Conservation (phyloP, 2,329 filamentous ascomycete species). For the Canariomyces notabilis region DNA sequence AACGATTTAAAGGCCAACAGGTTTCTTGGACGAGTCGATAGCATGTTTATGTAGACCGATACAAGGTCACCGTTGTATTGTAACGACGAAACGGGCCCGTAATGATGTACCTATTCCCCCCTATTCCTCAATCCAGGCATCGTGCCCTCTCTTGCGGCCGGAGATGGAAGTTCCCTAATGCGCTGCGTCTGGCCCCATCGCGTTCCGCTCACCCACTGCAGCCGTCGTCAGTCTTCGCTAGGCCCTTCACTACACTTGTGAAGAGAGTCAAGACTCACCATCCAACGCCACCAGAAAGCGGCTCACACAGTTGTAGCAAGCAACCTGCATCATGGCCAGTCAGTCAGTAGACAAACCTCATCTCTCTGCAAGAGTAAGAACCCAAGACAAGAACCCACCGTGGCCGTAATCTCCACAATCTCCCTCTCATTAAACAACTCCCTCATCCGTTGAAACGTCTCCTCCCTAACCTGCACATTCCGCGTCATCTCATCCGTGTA, state of each 20-base stretch:
- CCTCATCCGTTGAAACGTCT: slow-evolving; percentile 60
- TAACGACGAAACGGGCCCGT: too few species aligned
- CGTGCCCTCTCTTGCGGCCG: too few species aligned
- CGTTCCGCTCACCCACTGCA: slow-evolving; percentile 54
- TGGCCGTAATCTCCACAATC: slow-evolving; percentile 76
- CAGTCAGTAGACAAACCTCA: slow-evolving; percentile 1
- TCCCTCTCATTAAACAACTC: slow-evolving; percentile 61
- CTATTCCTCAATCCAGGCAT: too few species aligned
- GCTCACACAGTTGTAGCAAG: slow-evolving; percentile 80
- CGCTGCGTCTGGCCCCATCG: slow-evolving; percentile 43
- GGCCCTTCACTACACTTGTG: not conserved
- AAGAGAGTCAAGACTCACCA: slow-evolving; percentile 45
- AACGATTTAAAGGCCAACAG: too few species aligned
- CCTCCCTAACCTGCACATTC: slow-evolving; percentile 63
- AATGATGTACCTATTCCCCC: too few species aligned
- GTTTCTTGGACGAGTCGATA: too few species aligned
- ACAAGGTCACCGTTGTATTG: too few species aligned
- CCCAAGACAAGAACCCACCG: slow-evolving; percentile 40
- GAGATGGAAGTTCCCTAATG: slow-evolving; percentile 30
- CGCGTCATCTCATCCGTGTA: slow-evolving; percentile 84
- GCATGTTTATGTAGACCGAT: too few species aligned
- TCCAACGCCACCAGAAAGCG: slow-evolving; percentile 78
- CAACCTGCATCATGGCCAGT: slow-evolving; percentile 42
- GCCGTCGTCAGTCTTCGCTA: slow-evolving; percentile 25
- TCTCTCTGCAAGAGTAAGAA: not conserved